phyloP scores from a whole-genome alignment of 2,329 filamentous ascomycete species.

The Colletotrichum acutatum region DNA sequence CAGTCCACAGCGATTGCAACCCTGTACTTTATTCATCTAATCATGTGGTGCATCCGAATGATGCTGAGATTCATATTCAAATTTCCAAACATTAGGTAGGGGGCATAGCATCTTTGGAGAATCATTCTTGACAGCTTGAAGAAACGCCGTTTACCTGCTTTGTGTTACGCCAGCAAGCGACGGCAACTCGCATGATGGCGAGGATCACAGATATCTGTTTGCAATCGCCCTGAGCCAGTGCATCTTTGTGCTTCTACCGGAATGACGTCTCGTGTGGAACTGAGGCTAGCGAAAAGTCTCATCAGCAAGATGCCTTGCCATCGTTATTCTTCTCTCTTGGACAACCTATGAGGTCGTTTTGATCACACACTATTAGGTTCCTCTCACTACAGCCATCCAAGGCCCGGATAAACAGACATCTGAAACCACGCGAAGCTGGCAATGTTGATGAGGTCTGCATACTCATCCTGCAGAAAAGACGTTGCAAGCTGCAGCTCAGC shows the following conservation, averaged over 20 bases:
- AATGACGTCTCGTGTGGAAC: slow-evolving; percentile 38
- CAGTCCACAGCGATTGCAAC: no score
- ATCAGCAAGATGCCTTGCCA: slow-evolving; percentile 42
- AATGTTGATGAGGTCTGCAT: not conserved
- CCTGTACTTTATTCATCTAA: not conserved
- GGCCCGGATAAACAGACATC: not conserved
- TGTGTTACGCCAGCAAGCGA: not conserved
- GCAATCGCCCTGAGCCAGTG: not conserved
- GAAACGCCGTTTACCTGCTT: not conserved
- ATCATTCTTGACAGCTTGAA: slow-evolving; percentile 44
- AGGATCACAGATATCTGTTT: not conserved
- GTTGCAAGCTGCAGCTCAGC: not conserved
- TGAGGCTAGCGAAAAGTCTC: slow-evolving; percentile 59
- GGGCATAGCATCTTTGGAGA: slow-evolving; percentile 74
- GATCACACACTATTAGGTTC: not conserved
- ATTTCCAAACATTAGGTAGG: no score
- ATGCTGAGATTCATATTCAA: no score
- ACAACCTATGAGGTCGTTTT: not conserved
- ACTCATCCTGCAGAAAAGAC: not conserved
- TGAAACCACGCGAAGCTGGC: not conserved
- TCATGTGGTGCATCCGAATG: slow-evolving; percentile 59
- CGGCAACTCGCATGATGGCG: not conserved
- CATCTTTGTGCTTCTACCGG: not conserved
- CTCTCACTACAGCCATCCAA: not conserved
- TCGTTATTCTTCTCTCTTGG: not conserved